Conservation (phyloP, 179 eudicot species). For the Camellia oleifera region DNA sequence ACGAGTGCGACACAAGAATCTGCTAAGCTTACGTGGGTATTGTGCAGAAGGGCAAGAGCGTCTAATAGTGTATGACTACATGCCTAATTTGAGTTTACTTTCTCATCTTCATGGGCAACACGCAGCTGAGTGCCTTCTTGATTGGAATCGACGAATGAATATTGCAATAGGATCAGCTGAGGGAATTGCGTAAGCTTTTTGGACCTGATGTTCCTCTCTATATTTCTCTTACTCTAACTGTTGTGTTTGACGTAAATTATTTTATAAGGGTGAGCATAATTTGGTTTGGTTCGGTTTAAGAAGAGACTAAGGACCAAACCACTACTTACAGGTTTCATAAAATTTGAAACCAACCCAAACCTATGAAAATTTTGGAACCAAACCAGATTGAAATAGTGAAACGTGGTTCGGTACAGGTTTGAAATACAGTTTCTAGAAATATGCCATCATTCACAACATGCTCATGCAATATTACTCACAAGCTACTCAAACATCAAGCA, state of each 20-base stretch:
- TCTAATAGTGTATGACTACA: conserved; percentile 84
- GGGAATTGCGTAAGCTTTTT: conserved; percentile 59
- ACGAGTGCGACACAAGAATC: conserved; percentile 77
- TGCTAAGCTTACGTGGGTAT: conserved; percentile 82
- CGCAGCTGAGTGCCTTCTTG: conserved; percentile 80
- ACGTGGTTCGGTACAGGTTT: too few species aligned
- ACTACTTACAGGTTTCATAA: too few species aligned
- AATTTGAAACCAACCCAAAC: too few species aligned
- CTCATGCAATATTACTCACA: too few species aligned
- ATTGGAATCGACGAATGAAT: conserved; percentile 85
- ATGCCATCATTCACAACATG: too few species aligned
- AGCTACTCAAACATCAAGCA: too few species aligned
- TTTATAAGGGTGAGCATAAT: too few species aligned
- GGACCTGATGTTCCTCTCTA: not conserved
- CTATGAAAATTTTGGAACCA: too few species aligned
- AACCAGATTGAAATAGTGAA: too few species aligned
- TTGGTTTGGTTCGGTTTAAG: too few species aligned
- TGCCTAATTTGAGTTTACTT: conserved; percentile 80
- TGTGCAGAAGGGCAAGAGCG: conserved; percentile 97
- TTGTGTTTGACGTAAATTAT: conserved; percentile 3
- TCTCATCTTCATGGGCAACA: conserved; percentile 93
- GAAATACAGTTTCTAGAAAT: too few species aligned
- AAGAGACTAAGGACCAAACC: too few species aligned
- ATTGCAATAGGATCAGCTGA: conserved; percentile 87
- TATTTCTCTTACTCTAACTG: not conserved